Evolutionary conservation across 371 early-diverging fungal species (phyloP), one percentile per base, ranked within the genome.

Genomic region (Apophysomyces variabilis): DNA sequence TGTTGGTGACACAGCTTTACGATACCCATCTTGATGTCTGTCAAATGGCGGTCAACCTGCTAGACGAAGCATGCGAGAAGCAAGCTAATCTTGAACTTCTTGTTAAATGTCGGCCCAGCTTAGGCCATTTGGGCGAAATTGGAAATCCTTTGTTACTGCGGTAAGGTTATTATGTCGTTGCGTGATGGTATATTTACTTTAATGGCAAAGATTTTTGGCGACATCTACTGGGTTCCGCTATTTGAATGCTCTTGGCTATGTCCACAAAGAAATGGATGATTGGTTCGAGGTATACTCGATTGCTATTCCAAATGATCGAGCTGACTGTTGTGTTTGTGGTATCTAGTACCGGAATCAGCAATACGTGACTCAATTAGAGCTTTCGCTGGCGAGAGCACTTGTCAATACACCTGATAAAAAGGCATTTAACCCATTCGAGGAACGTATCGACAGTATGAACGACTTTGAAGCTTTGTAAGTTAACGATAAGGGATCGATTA

Each of bases 1-100:
- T 93, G 11, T 66, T 94, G 13, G 88, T 90, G 11, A 91, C 91
- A 0, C 95, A 94, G 85, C 76, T 94, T 0, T 94, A 93, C 69
- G 95, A 94, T 71, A 92, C 93, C 3, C 81, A 89, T 7, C 61
- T 86, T 65, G 92, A 91, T 57, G 90, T 95, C 1, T 84, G 88
- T 62, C 89, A 92, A 60, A 83, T 85, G 70, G 93, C 95, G 4
- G 91, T 92, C 5, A 68, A 70, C 2, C 81, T 90, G 1, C 70
- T 95, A 18, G 91, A 93, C 44, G 89, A 89, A 57, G 91, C 90
- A 0, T 94, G 93, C 65, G 84, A 87, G 21, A 78, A 87, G 26
- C 82, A 75, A 56, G 82, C 80, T 14, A 91, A 91, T 64, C 66
- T 93, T 5, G 90, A 91, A 61, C 67, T 88, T 3, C 73, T 92